Conservation (phyloP, 768 basidiomycete genomes). For the Imleria badia region DNA sequence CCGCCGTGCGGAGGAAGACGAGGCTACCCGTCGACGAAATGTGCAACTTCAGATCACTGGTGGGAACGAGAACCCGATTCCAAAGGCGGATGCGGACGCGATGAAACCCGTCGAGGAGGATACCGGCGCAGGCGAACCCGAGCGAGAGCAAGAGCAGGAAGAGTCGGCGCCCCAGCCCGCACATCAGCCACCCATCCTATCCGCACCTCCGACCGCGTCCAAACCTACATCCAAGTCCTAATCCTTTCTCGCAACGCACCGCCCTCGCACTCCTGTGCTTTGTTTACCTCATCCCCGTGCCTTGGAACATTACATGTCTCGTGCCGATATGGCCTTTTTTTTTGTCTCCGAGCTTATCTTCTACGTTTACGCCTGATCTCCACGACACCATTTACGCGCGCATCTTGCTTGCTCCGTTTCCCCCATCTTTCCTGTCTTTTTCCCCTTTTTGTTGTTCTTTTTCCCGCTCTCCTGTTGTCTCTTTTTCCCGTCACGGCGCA, state of each 20-base stretch:
- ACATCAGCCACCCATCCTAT: constrained; percentile 33
- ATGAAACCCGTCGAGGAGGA: constrained; percentile 78
- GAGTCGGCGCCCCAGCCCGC: neutral
- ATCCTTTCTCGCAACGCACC: neutral
- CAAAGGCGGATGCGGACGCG: constrained; percentile 44
- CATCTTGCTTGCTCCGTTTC: neutral
- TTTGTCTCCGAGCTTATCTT: neutral
- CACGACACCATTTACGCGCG: neutral
- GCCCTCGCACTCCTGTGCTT: neutral
- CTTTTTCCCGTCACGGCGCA: neutral
- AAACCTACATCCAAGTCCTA: constrained; percentile 17
- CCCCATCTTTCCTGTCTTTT: neutral
- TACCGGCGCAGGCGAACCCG: constrained; percentile 6
- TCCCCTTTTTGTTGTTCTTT: neutral
- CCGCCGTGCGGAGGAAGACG: constrained; percentile 58
- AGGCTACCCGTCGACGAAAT: constrained; percentile 29
- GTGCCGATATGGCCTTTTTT: neutral
- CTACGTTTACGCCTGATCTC: constrained; percentile 2
- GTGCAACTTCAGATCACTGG: constrained; percentile 12
- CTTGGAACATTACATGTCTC: neutral
- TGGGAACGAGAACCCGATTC: constrained; percentile 8
- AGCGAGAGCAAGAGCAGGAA: neutral
- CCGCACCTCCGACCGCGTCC: constrained; percentile 30
- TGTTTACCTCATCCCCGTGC: neutral
- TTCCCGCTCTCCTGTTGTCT: neutral